Percentiles rank a stretch among this genome's conserved stretches.
These are phyloP conservation scores for Mycena sp. DNA, from an alignment of 1,284 basidiomycete genomes.

Conservation along the genomic window DNA sequence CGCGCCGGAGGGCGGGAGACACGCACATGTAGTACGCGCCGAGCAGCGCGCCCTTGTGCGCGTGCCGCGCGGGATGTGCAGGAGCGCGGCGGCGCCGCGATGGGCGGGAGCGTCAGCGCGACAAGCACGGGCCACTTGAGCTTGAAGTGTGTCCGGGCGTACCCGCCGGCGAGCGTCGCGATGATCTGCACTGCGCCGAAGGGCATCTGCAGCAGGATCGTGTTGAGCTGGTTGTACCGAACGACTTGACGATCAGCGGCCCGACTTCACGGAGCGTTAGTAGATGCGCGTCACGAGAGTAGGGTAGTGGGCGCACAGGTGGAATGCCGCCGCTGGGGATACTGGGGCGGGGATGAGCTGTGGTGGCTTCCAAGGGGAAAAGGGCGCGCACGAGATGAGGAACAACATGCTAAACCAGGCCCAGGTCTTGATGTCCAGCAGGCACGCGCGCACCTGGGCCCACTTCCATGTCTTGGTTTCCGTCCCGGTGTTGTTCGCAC, in stretches of 20 bases:
- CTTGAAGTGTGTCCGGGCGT: slow-evolving; percentile 54
- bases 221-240: slow-evolving; percentile 49
- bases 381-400: slow-evolving; percentile 41
- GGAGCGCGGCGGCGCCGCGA: slow-evolving; percentile 51
- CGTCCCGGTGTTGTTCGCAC: slow-evolving; percentile 55
- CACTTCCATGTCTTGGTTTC: slow-evolving; percentile 57
- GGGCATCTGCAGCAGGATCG: slow-evolving; percentile 59
- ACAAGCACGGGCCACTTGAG: slow-evolving; percentile 60
- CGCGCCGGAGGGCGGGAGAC: slow-evolving; percentile 37
- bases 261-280: slow-evolving; percentile 41
- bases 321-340: slow-evolving; percentile 52
- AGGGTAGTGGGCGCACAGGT: slow-evolving; percentile 13
- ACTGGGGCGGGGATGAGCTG: slow-evolving; percentile 32
- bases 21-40: slow-evolving; percentile 53
- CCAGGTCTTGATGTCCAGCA: slow-evolving; percentile 55
- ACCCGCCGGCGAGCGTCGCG: slow-evolving; percentile 50
- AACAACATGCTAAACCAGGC: slow-evolving; percentile 54
- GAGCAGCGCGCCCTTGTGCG: slow-evolving; percentile 46
- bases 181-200: slow-evolving; percentile 58
- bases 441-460: slow-evolving; percentile 52
- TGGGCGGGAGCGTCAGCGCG: slow-evolving; percentile 50
- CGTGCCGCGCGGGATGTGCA: slow-evolving; percentile 44
- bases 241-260: slow-evolving; percentile 53
- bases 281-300: not conserved
- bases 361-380: not conserved